Conservation (phyloP, 1,284 basidiomycete genomes). For the Hypsizygus ulmarius region DNA sequence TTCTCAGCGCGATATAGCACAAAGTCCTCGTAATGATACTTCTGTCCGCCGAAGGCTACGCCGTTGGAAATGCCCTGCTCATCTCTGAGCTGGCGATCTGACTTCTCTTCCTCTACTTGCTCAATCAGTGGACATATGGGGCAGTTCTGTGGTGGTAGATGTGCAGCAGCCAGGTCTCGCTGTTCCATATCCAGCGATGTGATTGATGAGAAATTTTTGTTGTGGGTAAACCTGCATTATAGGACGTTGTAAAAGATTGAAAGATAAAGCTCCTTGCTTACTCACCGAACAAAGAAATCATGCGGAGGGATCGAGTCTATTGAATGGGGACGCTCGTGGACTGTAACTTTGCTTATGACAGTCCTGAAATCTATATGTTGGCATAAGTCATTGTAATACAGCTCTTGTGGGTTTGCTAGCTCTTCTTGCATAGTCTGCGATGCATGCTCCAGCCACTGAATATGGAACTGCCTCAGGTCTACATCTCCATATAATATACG, state of each 20-base stretch:
- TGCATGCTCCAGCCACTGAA: constrained; percentile 71
- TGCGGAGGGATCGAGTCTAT: constrained; percentile 22
- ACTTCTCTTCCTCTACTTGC: constrained; percentile 27
- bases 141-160: constrained; percentile 50
- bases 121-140: constrained; percentile 38
- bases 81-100: constrained; percentile 25
- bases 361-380: constrained; percentile 36
- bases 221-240: constrained; percentile 33
- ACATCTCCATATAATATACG: constrained; percentile 52
- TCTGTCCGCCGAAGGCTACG: constrained; percentile 38
- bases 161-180: constrained; percentile 20
- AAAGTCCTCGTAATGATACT: constrained; percentile 57
- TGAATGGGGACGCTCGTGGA: constrained; percentile 27
- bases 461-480: constrained; percentile 45
- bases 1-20: constrained; percentile 42
- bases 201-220: constrained; percentile 27
- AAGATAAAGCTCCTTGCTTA: background rate
- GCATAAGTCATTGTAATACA: constrained; percentile 60
- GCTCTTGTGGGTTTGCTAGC: constrained; percentile 57
- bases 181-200: constrained; percentile 31
- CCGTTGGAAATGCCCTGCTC: constrained; percentile 33
- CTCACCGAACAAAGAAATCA: constrained; percentile 63
- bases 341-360: constrained; percentile 45
- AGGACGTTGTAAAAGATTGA: constrained; percentile 25
- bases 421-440: constrained; percentile 56